phyloP scores from a whole-genome alignment of 2,329 filamentous ascomycete species.

The Fusarium tuaranense region DNA sequence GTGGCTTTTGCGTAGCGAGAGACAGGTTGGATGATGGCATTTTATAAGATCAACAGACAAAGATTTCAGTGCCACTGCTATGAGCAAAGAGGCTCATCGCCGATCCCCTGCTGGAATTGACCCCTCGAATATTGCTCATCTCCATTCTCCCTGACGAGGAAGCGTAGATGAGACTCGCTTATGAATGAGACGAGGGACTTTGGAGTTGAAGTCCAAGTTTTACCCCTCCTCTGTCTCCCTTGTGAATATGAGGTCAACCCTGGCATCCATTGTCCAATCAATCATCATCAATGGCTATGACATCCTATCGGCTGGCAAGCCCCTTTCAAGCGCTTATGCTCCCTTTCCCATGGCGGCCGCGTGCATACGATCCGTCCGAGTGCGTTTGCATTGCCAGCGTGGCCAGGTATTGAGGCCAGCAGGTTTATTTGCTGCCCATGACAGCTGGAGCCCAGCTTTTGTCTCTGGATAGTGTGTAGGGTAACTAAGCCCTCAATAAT shows the following conservation, averaged over 20 bases:
- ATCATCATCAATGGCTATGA: slow-evolving; percentile 9
- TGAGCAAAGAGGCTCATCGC: background rate
- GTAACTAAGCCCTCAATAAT: slow-evolving; percentile 34
- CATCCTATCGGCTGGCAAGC: slow-evolving; percentile 9
- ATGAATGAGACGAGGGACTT: background rate
- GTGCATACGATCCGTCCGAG: slow-evolving; percentile 28
- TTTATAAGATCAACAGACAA: slow-evolving; percentile 25
- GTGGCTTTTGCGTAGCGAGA: slow-evolving; percentile 31
- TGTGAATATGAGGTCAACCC: slow-evolving; percentile 11
- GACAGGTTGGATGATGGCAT: slow-evolving; percentile 25
- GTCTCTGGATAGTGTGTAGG: slow-evolving; percentile 37
- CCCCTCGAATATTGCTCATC: slow-evolving; percentile 30
- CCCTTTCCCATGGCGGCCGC: slow-evolving; percentile 12
- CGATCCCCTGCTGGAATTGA: slow-evolving; percentile 14
- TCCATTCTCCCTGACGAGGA: slow-evolving; percentile 32
- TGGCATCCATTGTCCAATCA: slow-evolving; percentile 37
- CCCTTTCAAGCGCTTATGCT: slow-evolving; percentile 35
- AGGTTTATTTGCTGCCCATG: slow-evolving; percentile 18
- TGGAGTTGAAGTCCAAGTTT: slow-evolving; percentile 23
- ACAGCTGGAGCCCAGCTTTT: background rate
- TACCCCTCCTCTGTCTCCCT: slow-evolving; percentile 29
- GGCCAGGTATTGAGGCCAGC: slow-evolving; percentile 40
- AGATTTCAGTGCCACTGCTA: slow-evolving; percentile 9
- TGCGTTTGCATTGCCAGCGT: slow-evolving; percentile 41
- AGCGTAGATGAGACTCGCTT: slow-evolving; percentile 25